Evolutionary conservation across 106 monocot genomes (phyloP), one percentile per base, ranked within the genome.

Genomic region (Hemerocallis citrina): DNA sequence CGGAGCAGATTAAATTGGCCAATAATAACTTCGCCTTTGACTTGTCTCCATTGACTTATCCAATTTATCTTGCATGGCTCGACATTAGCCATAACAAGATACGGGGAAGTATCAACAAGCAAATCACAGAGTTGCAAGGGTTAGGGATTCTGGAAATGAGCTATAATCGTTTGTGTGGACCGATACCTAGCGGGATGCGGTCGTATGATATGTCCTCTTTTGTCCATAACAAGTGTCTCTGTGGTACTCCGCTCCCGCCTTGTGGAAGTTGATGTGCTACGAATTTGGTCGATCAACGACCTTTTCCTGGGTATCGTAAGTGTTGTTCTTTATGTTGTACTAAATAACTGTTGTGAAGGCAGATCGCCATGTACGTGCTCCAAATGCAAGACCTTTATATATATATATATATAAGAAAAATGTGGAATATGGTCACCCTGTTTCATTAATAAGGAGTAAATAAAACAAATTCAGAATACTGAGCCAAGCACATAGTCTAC

Each of bases 11-110:
- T 9, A 62, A 74, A 34, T 55, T 85, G 34, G 66, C 80, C 10
- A 23, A 74, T 61, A 81, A 85, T 54, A 15, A 35, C 58, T 45
- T 85, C 5, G 57, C 27, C 28, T 85, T 85, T 52, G 77, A 85
- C 59, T 48, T 85, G 37, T 72, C 57, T 30, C 23, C 22, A n/a
- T 64, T 72, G 34, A 61, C 19, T 0, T 82, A 82, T 34, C 76
- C 75, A 10, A 34, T 34, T 43, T 33, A 55, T 46, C 47, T 74
- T 32, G 54, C 51, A 0, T 32, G 32, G 25, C 28, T 85, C 27
- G 74, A 77, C 45, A 62, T 85, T 46, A 77, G 64, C 65, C 85
- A 85, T 35, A 85, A 85, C 66, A 57, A 17, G 62, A 77, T 85
- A 41, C 46, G n/a, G 13, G 85, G 74, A 0, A 57, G 45, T 11